These are phyloP conservation scores for Hemileccinum impolitum DNA, from an alignment of 768 basidiomycete species.

Conservation along the genomic window DNA sequence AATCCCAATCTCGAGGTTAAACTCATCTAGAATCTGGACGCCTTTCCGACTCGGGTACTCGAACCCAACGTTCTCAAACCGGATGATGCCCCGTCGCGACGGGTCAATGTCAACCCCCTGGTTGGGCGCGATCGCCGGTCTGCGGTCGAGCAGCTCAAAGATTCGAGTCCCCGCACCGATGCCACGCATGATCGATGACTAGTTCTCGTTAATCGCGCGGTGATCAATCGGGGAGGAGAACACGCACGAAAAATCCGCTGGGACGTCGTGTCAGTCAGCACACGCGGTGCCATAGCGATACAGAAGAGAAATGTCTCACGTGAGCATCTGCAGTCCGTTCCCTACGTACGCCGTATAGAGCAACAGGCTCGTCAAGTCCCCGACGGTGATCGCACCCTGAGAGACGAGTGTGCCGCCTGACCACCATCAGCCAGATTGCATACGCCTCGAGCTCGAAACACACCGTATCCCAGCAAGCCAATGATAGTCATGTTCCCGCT, in stretches of 20 bases:
- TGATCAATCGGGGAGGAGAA: background rate
- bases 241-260: slow-evolving; percentile 40
- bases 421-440: background rate
- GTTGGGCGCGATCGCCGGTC: slow-evolving; percentile 66
- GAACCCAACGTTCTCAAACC: slow-evolving; percentile 82
- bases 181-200: slow-evolving; percentile 96
- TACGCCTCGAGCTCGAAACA: slow-evolving; percentile 12
- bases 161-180: slow-evolving; percentile 90
- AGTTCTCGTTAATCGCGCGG: background rate
- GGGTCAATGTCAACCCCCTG: slow-evolving; percentile 56
- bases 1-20: slow-evolving; percentile 74
- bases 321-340: slow-evolving; percentile 73
- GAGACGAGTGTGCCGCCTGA: slow-evolving; percentile 86
- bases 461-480: slow-evolving; percentile 88
- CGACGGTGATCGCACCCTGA: slow-evolving; percentile 82
- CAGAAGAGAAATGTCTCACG: slow-evolving; percentile 46
- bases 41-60: slow-evolving; percentile 87
- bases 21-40: slow-evolving; percentile 75
- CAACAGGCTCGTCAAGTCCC: slow-evolving; percentile 84
- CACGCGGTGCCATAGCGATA: background rate
- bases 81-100: slow-evolving; percentile 62
- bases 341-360: slow-evolving; percentile 92
- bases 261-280: background rate
- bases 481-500: slow-evolving; percentile 92
- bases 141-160: slow-evolving; percentile 88